Evolutionary conservation across 225 moss, liverwort and hornwort genomes (phyloP), one percentile per base, ranked within the genome.

Genomic region (Takakia lepidozioides): DNA sequence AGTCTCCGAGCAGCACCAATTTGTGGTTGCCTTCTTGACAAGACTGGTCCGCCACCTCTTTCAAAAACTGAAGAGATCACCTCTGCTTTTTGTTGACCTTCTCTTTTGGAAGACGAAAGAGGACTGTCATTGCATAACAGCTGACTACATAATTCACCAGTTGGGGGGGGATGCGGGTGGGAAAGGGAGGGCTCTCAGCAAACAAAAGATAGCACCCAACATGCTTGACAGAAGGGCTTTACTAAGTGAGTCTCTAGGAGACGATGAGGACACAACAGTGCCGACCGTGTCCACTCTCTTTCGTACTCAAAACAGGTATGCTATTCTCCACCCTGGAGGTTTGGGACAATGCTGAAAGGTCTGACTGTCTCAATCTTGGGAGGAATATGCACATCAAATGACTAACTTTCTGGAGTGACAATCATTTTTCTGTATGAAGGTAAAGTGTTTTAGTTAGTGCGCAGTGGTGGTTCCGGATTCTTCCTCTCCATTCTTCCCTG

Each of bases 41-140:
- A 91, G 72, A 62, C 48, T 91, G 57, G 76, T 91, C 19, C 71
- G 80, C 17, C 77, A 69, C 42, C 75, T 91, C 35, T 85, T 91
- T 48, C 71, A 81, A 36, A 98, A 91, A 56, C 59, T 98, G 42
- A 85, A 72, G 61, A 57, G 61, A 20, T 75, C 87, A 24, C 91
- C 98, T 1, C 69, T 98, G 61, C 56, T 91, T 9, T 98, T 87
- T 63, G 75, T 98, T 25, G 98, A 98, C 48, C 64, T 98, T 17
- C 75, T 98, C 48, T 98, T 91, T 76, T 98, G 98, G 98, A 98
- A 98, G 68, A 67, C 70, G 1, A 74, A 76, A 52, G 49, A 66
- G 41, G 98, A 91, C 36, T 98, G 98, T 54, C 85, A 83, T 32
- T 66, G 76, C 23, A 98, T 98, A 44, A 65, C 78, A 51, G 83